Conservation (phyloP, 192 early-diverging fungal genomes). For the Coemansia javaensis region DNA sequence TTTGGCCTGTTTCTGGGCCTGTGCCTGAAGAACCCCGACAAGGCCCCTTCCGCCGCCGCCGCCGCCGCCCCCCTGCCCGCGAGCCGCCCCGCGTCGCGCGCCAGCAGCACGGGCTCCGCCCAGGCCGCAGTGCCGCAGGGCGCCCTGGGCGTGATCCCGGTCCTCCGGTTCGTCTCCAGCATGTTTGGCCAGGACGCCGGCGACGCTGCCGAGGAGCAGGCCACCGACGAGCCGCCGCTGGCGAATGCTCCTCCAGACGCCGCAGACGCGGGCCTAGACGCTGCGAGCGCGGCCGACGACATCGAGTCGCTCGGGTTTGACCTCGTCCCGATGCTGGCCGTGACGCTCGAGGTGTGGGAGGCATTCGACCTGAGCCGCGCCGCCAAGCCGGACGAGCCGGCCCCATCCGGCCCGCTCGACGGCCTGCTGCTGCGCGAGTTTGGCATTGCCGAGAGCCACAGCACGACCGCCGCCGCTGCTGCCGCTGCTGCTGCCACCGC, state of each 20-base stretch:
- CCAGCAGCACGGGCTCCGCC: conserved; percentile 17
- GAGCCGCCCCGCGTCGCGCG: conserved; percentile 22
- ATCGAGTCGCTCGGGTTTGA: conserved; percentile 6
- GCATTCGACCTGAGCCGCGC: conserved; percentile 15
- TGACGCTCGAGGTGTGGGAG: conserved; percentile 32
- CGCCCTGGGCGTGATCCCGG: conserved; percentile 15
- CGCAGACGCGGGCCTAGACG: background rate
- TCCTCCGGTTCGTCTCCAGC: conserved; percentile 25
- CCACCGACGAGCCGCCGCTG: background rate
- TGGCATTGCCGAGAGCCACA: conserved; percentile 6
- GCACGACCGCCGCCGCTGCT: no score
- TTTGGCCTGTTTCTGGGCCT: conserved; percentile 34
- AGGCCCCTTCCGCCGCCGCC: background rate
- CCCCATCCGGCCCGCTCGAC: background rate
- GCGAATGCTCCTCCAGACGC: background rate
- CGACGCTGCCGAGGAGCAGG: background rate
- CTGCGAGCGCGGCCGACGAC: background rate
- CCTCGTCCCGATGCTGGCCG: conserved; percentile 23
- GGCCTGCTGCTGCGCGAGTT: conserved; percentile 15
- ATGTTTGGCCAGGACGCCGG: conserved; percentile 31
- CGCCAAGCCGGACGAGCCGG: background rate
- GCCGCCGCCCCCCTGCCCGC: no score
- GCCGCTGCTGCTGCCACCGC: no score
- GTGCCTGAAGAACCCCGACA: conserved; percentile 24
- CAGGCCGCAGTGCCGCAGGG: conserved; percentile 2